Conservation (phyloP, 305 asterid species). For the Fraxinus baroniana region DNA sequence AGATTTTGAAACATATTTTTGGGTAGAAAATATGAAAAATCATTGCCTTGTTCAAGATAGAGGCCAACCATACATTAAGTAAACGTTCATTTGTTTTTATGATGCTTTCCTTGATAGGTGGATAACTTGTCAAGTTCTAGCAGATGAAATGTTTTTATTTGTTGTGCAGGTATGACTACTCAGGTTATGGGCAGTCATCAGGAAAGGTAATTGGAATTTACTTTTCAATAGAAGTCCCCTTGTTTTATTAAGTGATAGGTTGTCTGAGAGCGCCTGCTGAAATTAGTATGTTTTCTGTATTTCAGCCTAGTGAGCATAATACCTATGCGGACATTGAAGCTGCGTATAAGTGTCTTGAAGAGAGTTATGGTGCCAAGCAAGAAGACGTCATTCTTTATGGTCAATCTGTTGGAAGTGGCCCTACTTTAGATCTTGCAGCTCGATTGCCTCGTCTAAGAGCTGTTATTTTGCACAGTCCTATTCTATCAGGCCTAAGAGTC, state of each 20-base stretch:
- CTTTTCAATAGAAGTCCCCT: not conserved
- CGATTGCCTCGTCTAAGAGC: conserved; percentile 84
- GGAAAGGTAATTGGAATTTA: conserved; percentile 68
- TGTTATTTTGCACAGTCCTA: conserved; percentile 93
- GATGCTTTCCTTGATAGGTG: not conserved
- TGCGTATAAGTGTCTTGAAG: conserved; percentile 88
- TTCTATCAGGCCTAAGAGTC: conserved; percentile 86
- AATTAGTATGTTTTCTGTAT: conserved; percentile 21
- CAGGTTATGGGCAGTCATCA: conserved; percentile 95
- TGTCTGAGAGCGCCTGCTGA: conserved; percentile 22
- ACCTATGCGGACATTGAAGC: conserved; percentile 98
- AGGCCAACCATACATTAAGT: not conserved
- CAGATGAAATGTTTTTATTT: not conserved
- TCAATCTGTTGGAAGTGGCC: conserved; percentile 99
- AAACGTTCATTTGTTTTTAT: not conserved
- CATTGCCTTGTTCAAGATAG: not conserved
- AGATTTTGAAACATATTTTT: not conserved
- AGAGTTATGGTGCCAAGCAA: conserved; percentile 85
- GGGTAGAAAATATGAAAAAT: not conserved
- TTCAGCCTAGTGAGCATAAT: conserved; percentile 96
- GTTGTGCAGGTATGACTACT: conserved; percentile 80
- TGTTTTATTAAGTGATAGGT: conserved; percentile 15
- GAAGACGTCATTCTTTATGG: conserved; percentile 92
- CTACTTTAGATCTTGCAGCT: conserved; percentile 88
- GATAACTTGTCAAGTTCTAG: not conserved